phyloP scores from a whole-genome alignment of 1,139 yeast genomes.

The Groenewaldozyma sp. region DNA sequence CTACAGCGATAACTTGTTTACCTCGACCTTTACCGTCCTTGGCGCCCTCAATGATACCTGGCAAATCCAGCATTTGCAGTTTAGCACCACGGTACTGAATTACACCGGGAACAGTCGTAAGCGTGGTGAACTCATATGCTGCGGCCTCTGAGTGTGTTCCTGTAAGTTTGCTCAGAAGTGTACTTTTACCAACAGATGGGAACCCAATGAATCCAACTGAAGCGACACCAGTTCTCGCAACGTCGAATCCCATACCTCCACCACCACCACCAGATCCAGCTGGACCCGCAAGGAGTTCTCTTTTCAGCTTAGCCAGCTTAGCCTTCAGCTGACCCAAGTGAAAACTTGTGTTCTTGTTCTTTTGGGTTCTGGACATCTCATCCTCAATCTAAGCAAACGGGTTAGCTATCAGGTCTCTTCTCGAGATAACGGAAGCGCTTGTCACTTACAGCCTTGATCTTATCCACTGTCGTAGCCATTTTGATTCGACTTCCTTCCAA shows the following conservation, averaged over 20 bases:
- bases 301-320: slow-evolving; percentile 83
- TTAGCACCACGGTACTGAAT: slow-evolving; percentile 95
- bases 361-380: slow-evolving; percentile 92
- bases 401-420: too few species aligned
- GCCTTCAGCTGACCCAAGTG: slow-evolving; percentile 97
- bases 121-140: slow-evolving; percentile 92
- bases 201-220: slow-evolving; percentile 96
- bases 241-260: slow-evolving; percentile 87
- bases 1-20: slow-evolving; percentile 96
- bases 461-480: slow-evolving; percentile 79
- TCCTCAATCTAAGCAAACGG: slow-evolving; percentile 81
- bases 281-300: slow-evolving; percentile 80
- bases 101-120: slow-evolving; percentile 96
- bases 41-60: slow-evolving; percentile 98
- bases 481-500: too few species aligned
- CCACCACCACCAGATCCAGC: slow-evolving; percentile 81
- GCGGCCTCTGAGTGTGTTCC: slow-evolving; percentile 98
- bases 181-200: slow-evolving; percentile 93
- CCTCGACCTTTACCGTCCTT: slow-evolving; percentile 99
- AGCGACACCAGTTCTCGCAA: slow-evolving; percentile 95
- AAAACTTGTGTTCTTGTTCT: slow-evolving; percentile 90
- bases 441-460: slow-evolving; percentile 26
- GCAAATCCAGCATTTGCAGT: slow-evolving; percentile 94
- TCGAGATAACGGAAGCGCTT: too few species aligned
- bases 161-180: slow-evolving; percentile 75